Conservation (phyloP, 2,329 filamentous ascomycete species). For the Xylaria multiplex region DNA sequence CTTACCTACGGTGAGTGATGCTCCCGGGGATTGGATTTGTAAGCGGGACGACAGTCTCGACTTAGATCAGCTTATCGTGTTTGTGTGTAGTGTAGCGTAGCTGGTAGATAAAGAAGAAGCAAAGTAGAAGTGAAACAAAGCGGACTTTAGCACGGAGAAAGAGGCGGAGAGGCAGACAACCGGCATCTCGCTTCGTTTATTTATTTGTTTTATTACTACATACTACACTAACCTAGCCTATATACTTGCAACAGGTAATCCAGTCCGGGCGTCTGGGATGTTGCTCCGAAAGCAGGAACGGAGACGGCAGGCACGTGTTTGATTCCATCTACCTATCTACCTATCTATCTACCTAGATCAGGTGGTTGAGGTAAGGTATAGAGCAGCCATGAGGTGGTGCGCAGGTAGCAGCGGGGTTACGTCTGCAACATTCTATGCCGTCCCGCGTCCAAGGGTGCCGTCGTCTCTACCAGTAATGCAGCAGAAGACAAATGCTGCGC, state of each 20-base stretch:
- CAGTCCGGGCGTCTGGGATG: neutral
- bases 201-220: neutral
- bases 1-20: no score
- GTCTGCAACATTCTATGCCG: constrained; percentile 4
- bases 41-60: constrained; percentile 10
- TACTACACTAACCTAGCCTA: neutral
- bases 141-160: constrained; percentile 1
- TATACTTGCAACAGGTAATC: neutral
- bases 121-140: neutral
- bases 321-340: no score
- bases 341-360: no score
- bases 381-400: no score
- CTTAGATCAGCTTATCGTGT: neutral
- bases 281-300: no score
- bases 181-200: neutral
- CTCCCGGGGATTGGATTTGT: constrained; percentile 9
- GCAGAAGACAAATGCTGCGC: neutral
- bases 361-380: no score
- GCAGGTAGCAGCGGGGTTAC: constrained; percentile 27
- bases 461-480: neutral
- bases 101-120: neutral
- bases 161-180: neutral
- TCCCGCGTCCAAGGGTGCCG: neutral
- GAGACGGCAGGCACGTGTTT: no score
- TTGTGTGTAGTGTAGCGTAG: no score